phyloP scores from a whole-genome alignment of 2,329 filamentous ascomycete species.

The Diatrype stigma region DNA sequence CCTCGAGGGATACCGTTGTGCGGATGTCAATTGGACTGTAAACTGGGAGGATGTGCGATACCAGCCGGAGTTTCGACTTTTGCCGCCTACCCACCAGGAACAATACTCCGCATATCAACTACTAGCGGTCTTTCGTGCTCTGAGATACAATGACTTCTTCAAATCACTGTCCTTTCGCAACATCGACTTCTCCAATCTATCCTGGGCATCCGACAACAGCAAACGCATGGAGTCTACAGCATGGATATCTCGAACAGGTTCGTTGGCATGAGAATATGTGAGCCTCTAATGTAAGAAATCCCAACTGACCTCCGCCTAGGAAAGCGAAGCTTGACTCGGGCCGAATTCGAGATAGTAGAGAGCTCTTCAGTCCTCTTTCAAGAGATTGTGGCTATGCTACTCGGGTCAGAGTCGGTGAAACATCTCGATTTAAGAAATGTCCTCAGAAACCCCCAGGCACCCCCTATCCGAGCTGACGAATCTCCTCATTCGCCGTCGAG shows the following conservation, averaged over 20 bases:
- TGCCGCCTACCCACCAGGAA: constrained; percentile 35
- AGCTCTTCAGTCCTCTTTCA: constrained; percentile 50
- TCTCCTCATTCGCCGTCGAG: constrained; percentile 4
- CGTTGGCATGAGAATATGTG: constrained; percentile 9
- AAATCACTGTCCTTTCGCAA: constrained; percentile 52
- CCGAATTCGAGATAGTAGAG: constrained; percentile 43
- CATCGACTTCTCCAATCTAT: constrained; percentile 43
- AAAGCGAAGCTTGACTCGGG: constrained; percentile 41
- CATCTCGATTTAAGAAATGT: constrained; percentile 50
- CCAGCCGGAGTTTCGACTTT: constrained; percentile 50
- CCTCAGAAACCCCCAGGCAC: constrained; percentile 19
- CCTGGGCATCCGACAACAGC: constrained; percentile 38
- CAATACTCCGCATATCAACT: constrained; percentile 48
- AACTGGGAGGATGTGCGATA: constrained; percentile 40
- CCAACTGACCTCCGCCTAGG: constrained; percentile 19
- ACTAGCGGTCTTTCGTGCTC: constrained; percentile 51
- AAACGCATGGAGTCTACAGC: constrained; percentile 43
- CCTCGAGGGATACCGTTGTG: constrained; percentile 47
- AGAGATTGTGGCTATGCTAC: constrained; percentile 52
- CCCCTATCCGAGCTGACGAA: constrained; percentile 12
- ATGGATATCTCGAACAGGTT: constrained; percentile 50
- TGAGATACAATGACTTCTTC: constrained; percentile 58
- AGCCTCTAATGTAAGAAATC: neutral
- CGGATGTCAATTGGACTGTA: constrained; percentile 48
- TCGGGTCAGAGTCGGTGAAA: constrained; percentile 51